Base-by-base conservation (phyloP, 148 eudicot species). In the Rhododendron ferrugineum region DNA sequence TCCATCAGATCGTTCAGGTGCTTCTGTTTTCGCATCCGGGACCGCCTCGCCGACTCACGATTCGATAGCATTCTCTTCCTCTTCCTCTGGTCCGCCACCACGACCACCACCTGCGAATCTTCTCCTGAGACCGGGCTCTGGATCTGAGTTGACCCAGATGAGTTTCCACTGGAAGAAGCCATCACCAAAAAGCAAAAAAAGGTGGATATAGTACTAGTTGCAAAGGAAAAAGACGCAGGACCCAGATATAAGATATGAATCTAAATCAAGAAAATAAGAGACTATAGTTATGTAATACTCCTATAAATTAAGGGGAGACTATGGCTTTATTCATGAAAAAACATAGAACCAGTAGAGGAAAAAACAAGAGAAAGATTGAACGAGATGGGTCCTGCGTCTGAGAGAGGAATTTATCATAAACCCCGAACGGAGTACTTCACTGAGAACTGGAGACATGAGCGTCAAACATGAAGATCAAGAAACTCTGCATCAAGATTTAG, bases 271-370 rank as follows among this genome's bases (percentile, higher is more conserved):
- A 68, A n/a, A 30, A 34, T 73, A 40, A 20, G 13, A 60, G 50
- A 42, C 6, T 34, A 4, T 34, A 28, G 3, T 32, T 42, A 32
- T 82, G 49, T 73, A 46, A 3, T 82, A 56, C 58, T 26, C 11
- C 30, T 34, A 47, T 18, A 40, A 10, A 50, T 36, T 10, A 26
- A 40, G 42, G 46, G 4, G 1, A 7, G 82, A 68, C 32, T 4
- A 3, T 23, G 26, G 49, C 49, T n/a, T 78, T 32, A 86, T 90
- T 92, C 84, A 91, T 91, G 96, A 94, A 80, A 94, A 92, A 85
- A 89, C 94, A 64, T 94, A 92, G 74, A 94, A 94, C 96, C 96
- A 92, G 89, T 94, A 94, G 52, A 94, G 96, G 85, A 94, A 92
- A 5, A 91, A 87, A 72, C 88, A 89, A 58, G 96, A 94, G 91